Evolutionary conservation across 352 stramenopile species (phyloP).

Genomic region (Stramenopiles sp.): DNA sequence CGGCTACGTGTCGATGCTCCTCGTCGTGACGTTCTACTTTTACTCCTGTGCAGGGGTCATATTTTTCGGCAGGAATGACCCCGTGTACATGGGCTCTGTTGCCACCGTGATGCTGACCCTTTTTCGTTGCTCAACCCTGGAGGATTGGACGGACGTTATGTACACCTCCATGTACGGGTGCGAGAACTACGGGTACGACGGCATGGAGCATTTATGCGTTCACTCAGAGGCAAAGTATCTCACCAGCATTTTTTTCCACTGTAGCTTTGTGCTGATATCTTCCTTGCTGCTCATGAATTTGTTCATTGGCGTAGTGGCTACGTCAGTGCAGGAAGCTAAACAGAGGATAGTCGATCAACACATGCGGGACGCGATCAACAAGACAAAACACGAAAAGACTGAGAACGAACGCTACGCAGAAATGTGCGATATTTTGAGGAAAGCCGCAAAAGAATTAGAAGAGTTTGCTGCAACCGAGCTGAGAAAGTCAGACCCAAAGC

Average conservation of each 20-base stretch:
- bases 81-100: conserved; percentile 48
- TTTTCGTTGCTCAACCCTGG: conserved; percentile 60
- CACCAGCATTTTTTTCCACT: conserved; percentile 48
- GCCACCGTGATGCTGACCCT: conserved; percentile 63
- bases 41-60: conserved; percentile 70
- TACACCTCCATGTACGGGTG: conserved; percentile 73
- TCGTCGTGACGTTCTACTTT: conserved; percentile 66
- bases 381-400: neutral
- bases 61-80: conserved; percentile 57
- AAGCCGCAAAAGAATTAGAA: neutral
- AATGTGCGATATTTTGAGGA: neutral
- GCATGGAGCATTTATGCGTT: conserved; percentile 41
- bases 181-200: conserved; percentile 49
- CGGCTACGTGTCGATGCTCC: conserved; percentile 61
- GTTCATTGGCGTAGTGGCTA: conserved; percentile 70
- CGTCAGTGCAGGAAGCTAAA: conserved; percentile 61
- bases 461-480: neutral
- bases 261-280: conserved; percentile 50
- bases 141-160: conserved; percentile 63
- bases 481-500: too few species aligned
- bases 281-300: conserved; percentile 65
- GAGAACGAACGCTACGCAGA: neutral
- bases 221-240: conserved; percentile 25
- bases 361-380: neutral
- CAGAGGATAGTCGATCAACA: neutral